Conservation (phyloP, 352 stramenopile species). For the Halophytophthora batemanensis region DNA sequence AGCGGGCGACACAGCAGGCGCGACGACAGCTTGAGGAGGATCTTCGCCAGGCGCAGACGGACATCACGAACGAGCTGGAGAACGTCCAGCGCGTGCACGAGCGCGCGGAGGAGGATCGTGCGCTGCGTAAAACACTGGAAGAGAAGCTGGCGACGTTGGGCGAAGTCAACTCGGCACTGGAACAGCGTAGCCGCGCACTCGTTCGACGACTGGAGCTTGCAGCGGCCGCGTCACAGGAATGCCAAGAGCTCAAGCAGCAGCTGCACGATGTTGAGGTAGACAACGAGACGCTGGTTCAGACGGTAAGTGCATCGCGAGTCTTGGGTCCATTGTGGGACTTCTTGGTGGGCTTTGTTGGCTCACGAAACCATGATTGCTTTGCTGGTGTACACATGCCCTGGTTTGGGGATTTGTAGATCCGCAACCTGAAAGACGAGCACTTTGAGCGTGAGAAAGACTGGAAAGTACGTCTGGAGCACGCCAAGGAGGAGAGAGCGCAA, state of each 20-base stretch:
- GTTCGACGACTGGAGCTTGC: slow-evolving; percentile 61
- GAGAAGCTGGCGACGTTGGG: slow-evolving; percentile 69
- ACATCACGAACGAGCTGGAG: slow-evolving; percentile 53
- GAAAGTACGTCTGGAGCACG: slow-evolving; percentile 53
- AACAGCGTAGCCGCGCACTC: slow-evolving; percentile 67
- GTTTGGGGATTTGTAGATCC: slow-evolving; percentile 40
- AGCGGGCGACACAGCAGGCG: slow-evolving; percentile 26
- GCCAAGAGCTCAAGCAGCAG: slow-evolving; percentile 63
- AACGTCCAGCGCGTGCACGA: slow-evolving; percentile 42
- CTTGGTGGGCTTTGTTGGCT: background rate
- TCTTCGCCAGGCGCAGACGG: slow-evolving; percentile 50
- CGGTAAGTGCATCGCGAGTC: slow-evolving; percentile 21
- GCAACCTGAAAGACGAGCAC: slow-evolving; percentile 66
- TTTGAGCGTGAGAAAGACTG: slow-evolving; percentile 58
- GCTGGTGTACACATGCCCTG: background rate
- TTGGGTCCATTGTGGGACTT: background rate
- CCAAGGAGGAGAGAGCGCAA: slow-evolving; percentile 42
- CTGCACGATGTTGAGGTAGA: slow-evolving; percentile 60
- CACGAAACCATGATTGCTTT: background rate
- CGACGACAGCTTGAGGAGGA: slow-evolving; percentile 49
- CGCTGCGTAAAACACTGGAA: slow-evolving; percentile 51
- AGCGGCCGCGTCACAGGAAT: slow-evolving; percentile 40
- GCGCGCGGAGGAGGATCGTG: slow-evolving; percentile 48
- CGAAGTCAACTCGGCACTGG: slow-evolving; percentile 69
- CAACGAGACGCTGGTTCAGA: slow-evolving; percentile 67